A percentile compares a stretch with the other conserved stretches of the same genome.
Conservation (phyloP, 805 yeast species). For the Wickerhamiella bombiphila region DNA sequence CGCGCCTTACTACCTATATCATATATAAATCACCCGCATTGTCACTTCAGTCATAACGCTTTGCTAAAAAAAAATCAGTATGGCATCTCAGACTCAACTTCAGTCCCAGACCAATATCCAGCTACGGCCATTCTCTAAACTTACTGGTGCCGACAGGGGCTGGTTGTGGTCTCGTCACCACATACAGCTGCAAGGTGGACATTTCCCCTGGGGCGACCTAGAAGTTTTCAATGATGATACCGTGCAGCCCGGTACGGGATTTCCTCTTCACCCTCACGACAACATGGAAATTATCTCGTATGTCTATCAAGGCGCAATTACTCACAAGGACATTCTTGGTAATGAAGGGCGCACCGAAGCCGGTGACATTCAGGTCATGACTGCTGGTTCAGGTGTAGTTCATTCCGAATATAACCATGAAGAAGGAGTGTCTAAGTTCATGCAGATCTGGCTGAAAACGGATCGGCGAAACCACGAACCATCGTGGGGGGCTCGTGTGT, state of each 20-base stretch:
- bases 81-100: no score
- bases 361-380: conserved; percentile 15
- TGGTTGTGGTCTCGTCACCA: conserved; percentile 14
- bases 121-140: conserved; percentile 10
- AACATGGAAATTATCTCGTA: conserved; percentile 10
- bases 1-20: no score
- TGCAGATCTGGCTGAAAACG: conserved; percentile 13
- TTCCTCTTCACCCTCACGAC: conserved; percentile 15
- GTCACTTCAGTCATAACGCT: no score
- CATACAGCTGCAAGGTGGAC: conserved; percentile 11
- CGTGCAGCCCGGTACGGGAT: conserved; percentile 10
- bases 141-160: conserved; percentile 11
- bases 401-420: conserved; percentile 12
- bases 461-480: conserved; percentile 4
- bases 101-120: conserved; percentile 1
- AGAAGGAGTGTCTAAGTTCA: conserved; percentile 4
- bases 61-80: no score
- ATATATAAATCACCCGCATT: no score
- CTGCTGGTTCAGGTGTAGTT: conserved; percentile 13
- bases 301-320: conserved; percentile 11
- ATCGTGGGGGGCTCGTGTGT: conserved; percentile 12
- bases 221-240: conserved; percentile 13
- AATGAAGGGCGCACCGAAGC: conserved; percentile 11
- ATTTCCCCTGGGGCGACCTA: conserved; percentile 14
- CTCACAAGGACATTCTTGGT: conserved; percentile 13